Evolutionary conservation across 2,329 filamentous ascomycete species (phyloP), one percentile per base, ranked within the genome.

Genomic region (Tetracladium maxilliforme): DNA sequence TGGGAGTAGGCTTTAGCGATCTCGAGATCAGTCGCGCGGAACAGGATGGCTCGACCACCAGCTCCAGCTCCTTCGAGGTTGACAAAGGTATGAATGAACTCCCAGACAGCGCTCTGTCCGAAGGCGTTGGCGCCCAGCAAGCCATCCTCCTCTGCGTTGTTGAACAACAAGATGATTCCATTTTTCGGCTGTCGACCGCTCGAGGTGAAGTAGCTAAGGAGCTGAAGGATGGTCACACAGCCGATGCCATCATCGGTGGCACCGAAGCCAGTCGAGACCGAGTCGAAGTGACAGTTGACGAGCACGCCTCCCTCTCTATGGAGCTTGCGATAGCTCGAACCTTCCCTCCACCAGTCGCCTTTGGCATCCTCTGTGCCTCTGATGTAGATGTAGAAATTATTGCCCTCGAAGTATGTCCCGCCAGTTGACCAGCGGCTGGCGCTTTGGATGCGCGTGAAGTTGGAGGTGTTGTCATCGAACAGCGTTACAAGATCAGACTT

Each of bases 391-490:
- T 94, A 75, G 36, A 94, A 73, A 41, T 95, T 98, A 33, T 71
- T 87, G 16, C 83, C 81, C 51, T 95, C 86, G 40, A 92, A 94
- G 45, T 95, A 94, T n/a, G n/a, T n/a, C n/a, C n/a, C n/a, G n/a
- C n/a, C n/a, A n/a, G n/a, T n/a, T n/a, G n/a, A n/a, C n/a, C n/a
- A n/a, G n/a, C n/a, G n/a, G n/a, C n/a, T n/a, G 15, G 82, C 68
- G 14, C 53, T 68, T 23, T 30, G 51, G 29, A n/a, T n/a, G 12
- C 64, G 74, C 2, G 84, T 90, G 27, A 81, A 66, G 42, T 94
- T 95, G 16, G 82, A 79, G 20, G 61, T 54, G 23, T 71, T 56
- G 45, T 94, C 86, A 40, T 92, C 74, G 42, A 92, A 84, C 11
- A 93, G 57, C 14, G 77, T 69, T 12, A 72, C 68, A 17, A 54